Conservation (phyloP, 305 asterid species). For the Solanum hybrid region DNA sequence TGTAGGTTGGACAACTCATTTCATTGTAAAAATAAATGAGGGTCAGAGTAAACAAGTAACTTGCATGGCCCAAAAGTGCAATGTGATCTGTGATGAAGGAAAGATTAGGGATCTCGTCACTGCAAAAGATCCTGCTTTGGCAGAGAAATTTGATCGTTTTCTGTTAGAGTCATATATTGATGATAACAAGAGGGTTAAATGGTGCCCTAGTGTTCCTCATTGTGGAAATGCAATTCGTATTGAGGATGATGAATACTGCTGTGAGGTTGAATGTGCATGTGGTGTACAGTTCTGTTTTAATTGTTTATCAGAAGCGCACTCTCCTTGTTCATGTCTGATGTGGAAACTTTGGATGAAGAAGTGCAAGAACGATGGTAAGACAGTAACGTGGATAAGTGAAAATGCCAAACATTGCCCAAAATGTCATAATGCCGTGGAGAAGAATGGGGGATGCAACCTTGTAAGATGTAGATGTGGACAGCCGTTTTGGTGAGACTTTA, state of each 20-base stretch:
- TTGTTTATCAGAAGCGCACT: slow-evolving; percentile 42
- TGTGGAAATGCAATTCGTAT: slow-evolving; percentile 51
- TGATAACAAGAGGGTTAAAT: slow-evolving; percentile 45
- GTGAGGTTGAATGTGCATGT: slow-evolving; percentile 49
- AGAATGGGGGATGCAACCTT: slow-evolving; percentile 52
- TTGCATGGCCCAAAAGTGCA: slow-evolving; percentile 57
- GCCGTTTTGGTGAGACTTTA: slow-evolving; percentile 38
- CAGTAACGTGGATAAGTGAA: slow-evolving; percentile 27
- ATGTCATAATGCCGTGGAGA: slow-evolving; percentile 41
- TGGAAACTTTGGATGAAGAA: slow-evolving; percentile 44
- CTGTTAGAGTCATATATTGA: slow-evolving; percentile 53
- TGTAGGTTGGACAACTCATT: slow-evolving; percentile 55
- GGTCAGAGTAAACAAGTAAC: slow-evolving; percentile 38
- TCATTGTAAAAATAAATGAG: slow-evolving; percentile 40
- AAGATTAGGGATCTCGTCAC: slow-evolving; percentile 32
- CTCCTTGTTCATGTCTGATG: slow-evolving; percentile 57
- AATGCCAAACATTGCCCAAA: slow-evolving; percentile 41
- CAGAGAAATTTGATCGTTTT: slow-evolving; percentile 37
- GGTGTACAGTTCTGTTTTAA: slow-evolving; percentile 44
- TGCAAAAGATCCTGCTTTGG: slow-evolving; percentile 26
- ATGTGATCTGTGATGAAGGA: slow-evolving; percentile 43
- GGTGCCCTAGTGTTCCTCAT: slow-evolving; percentile 61
- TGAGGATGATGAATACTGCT: slow-evolving; percentile 25
- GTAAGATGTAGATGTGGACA: slow-evolving; percentile 42
- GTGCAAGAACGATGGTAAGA: slow-evolving; percentile 23